phyloP scores from a whole-genome alignment of 2,329 filamentous ascomycete species.

The Epicoccum nigrum region DNA sequence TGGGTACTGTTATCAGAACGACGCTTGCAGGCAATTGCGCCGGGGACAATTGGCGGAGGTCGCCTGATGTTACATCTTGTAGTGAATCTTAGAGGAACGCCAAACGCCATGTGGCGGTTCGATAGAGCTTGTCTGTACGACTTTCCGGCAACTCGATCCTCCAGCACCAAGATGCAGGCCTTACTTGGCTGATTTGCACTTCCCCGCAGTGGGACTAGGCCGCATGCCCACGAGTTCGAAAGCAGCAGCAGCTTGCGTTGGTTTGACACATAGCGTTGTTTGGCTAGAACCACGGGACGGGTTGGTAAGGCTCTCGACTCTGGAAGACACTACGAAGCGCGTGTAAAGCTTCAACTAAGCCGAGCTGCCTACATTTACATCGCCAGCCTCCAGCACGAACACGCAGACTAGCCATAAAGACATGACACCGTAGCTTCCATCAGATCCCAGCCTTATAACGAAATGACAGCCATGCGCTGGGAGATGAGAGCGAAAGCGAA shows the following conservation, averaged over 20 bases:
- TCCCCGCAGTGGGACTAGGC: conserved; percentile 15
- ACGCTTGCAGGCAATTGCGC: conserved; percentile 25
- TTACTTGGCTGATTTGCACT: conserved; percentile 14
- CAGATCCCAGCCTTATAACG: background rate
- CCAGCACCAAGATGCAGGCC: conserved; percentile 2
- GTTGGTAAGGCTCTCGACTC: background rate
- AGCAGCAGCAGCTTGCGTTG: conserved; percentile 4
- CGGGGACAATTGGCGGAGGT: conserved; percentile 25
- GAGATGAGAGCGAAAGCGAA: background rate
- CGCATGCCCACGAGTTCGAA: conserved; percentile 4
- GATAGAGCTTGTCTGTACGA: conserved; percentile 17
- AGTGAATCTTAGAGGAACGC: background rate
- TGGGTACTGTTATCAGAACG: conserved; percentile 25
- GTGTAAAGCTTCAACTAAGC: background rate
- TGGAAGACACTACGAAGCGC: background rate
- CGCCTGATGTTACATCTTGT: conserved; percentile 27
- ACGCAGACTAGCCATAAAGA: background rate
- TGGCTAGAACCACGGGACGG: background rate
- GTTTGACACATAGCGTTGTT: conserved; percentile 16
- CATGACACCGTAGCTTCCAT: background rate
- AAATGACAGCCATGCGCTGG: background rate
- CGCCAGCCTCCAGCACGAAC: background rate
- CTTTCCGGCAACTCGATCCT: conserved; percentile 3
- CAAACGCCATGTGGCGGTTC: conserved; percentile 13
- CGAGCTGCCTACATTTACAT: background rate